phyloP scores from a whole-genome alignment of 345 rosid genomes.

The Clarkia xantiana region DNA sequence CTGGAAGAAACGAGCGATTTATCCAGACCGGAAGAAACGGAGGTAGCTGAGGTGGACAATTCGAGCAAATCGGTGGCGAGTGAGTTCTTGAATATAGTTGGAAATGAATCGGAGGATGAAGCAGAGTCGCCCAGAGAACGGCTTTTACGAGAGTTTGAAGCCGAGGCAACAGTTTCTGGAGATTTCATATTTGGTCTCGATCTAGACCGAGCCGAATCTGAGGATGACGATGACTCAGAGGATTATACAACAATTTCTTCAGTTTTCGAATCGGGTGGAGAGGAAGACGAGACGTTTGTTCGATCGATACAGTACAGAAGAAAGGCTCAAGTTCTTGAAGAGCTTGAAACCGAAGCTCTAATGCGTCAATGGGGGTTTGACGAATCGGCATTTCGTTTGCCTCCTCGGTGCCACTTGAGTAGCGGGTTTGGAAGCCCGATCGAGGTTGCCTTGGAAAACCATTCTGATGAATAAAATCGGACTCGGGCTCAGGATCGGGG shows the following conservation, averaged over 20 bases:
- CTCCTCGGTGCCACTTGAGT: conserved; percentile 22
- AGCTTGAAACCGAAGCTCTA: conserved; percentile 59
- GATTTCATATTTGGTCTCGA: conserved; percentile 25
- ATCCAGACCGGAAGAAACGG: conserved; percentile 16
- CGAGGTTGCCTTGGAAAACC: conserved; percentile 27
- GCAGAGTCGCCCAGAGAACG: conserved; percentile 74
- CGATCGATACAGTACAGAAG: conserved; percentile 30
- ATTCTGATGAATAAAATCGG: conserved; percentile 21
- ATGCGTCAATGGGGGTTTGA: conserved; percentile 44
- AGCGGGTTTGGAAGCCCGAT: conserved; percentile 86
- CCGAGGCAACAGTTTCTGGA: conserved; percentile 44
- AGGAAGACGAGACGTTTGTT: conserved; percentile 21
- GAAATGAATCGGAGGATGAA: conserved; percentile 34
- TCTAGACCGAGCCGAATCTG: conserved; percentile 9
- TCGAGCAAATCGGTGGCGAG: conserved; percentile 43
- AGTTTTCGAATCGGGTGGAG: conserved; percentile 18
- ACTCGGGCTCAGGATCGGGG: conserved; percentile 17
- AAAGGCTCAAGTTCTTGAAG: conserved; percentile 38
- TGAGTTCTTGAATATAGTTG: conserved; percentile 62
- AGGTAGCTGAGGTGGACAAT: conserved; percentile 29
- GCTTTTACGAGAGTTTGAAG: conserved; percentile 63
- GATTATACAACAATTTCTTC: conserved; percentile 27
- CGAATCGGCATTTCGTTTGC: conserved; percentile 35
- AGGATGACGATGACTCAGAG: conserved; percentile 13
- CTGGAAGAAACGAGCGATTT: conserved; percentile 25